Conservation (phyloP, 768 basidiomycete species). For the Tremella fuciformis region DNA sequence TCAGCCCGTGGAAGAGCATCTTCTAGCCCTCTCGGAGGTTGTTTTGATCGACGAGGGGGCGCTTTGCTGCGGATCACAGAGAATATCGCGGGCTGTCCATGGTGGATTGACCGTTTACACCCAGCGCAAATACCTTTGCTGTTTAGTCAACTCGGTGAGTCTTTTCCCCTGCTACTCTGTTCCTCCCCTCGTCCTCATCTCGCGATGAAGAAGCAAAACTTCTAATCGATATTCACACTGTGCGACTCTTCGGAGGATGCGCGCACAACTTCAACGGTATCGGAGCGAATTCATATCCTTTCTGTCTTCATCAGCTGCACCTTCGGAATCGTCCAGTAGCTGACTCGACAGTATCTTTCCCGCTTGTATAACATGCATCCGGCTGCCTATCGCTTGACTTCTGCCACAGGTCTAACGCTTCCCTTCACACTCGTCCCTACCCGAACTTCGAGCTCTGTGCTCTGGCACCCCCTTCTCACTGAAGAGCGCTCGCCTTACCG, state of each 20-base stretch:
- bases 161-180: background rate
- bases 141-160: background rate
- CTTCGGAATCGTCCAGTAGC: slow-evolving; percentile 5
- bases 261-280: slow-evolving; percentile 49
- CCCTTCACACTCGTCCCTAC: background rate
- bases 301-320: background rate
- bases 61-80: background rate
- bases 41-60: slow-evolving; percentile 17
- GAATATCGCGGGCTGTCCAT: slow-evolving; percentile 11
- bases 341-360: slow-evolving; percentile 11
- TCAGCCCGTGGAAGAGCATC: slow-evolving; percentile 48
- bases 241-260: slow-evolving; percentile 45
- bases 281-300: slow-evolving; percentile 30
- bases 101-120: background rate
- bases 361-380: background rate
- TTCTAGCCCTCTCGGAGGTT: slow-evolving; percentile 7
- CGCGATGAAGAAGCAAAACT: slow-evolving; percentile 43
- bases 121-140: background rate
- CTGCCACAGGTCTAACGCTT: too few species aligned
- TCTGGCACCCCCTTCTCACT: slow-evolving; percentile 26
- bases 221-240: slow-evolving; percentile 52
- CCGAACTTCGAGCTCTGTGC: background rate
- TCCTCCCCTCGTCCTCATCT: background rate
- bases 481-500: slow-evolving; percentile 27
- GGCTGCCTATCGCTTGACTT: too few species aligned